Evolutionary conservation across 2,329 filamentous ascomycete genomes (phyloP).

Genomic region (Fusarium caatingaense): DNA sequence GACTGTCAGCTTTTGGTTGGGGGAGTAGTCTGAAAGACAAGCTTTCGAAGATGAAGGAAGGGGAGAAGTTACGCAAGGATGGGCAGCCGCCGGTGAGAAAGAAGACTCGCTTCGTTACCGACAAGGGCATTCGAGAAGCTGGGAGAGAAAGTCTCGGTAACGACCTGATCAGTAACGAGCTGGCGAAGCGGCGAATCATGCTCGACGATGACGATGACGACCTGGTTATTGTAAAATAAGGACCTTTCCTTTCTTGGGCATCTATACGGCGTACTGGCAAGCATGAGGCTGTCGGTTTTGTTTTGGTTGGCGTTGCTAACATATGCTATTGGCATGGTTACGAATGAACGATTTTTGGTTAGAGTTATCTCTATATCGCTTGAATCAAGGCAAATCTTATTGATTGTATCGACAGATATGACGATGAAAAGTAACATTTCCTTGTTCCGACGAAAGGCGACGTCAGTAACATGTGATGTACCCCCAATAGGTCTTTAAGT

Average conservation of each 20-base stretch:
- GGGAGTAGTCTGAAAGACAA: slow-evolving; percentile 66
- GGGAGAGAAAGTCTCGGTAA: slow-evolving; percentile 77
- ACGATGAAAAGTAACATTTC: not conserved
- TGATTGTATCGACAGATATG: slow-evolving; percentile 8
- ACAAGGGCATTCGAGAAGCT: slow-evolving; percentile 80
- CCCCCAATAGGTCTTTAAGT: slow-evolving; percentile 3
- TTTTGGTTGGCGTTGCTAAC: slow-evolving; percentile 35
- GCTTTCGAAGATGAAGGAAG: slow-evolving; percentile 70
- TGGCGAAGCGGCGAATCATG: slow-evolving; percentile 50
- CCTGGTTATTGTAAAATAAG: slow-evolving; percentile 57
- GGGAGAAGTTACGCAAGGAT: slow-evolving; percentile 60
- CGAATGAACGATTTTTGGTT: slow-evolving; percentile 40
- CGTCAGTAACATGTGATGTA: slow-evolving; percentile 12
- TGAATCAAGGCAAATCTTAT: slow-evolving; percentile 27
- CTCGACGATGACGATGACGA: slow-evolving; percentile 64
- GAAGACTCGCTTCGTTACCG: slow-evolving; percentile 84
- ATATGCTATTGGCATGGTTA: slow-evolving; percentile 39
- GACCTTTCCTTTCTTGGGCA: slow-evolving; percentile 21
- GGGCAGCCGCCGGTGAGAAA: slow-evolving; percentile 66
- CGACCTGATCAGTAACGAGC: slow-evolving; percentile 66
- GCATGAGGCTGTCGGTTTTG: slow-evolving; percentile 25
- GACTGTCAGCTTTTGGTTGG: slow-evolving; percentile 63
- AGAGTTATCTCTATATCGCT: slow-evolving; percentile 37
- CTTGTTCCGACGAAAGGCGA: slow-evolving; percentile 5
- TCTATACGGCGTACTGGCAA: slow-evolving; percentile 33